A percentile compares a stretch with the other conserved stretches of the same genome.
Evolutionary conservation across 2,329 filamentous ascomycete genomes (phyloP).

Genomic region (Diaporthe velutina): DNA sequence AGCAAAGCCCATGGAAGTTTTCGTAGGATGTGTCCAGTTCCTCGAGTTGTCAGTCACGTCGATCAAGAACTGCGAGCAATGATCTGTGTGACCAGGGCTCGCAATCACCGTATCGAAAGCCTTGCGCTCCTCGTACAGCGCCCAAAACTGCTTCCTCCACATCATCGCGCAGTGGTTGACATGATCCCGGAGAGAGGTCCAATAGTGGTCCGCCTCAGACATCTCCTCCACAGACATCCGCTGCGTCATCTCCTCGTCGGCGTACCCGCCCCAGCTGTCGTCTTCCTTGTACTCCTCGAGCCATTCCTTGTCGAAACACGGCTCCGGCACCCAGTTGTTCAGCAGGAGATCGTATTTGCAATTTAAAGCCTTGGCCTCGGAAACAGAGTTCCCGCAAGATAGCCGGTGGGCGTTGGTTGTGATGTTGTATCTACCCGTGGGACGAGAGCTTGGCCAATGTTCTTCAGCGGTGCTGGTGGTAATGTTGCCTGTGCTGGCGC

Average conservation of each 20-base stretch:
- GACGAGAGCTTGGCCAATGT: not conserved
- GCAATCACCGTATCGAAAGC: slow-evolving; percentile 43
- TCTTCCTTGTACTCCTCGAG: slow-evolving; percentile 46
- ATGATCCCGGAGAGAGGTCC: slow-evolving; percentile 44
- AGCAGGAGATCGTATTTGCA: slow-evolving; percentile 46
- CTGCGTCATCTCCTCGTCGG: slow-evolving; percentile 44
- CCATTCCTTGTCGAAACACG: slow-evolving; percentile 41
- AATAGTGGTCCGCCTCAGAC: slow-evolving; percentile 43
- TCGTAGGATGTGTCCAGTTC: slow-evolving; percentile 40
- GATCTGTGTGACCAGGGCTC: slow-evolving; percentile 45
- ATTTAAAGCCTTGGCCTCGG: slow-evolving; percentile 39
- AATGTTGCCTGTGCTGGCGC: slow-evolving; percentile 10
- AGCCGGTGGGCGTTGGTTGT: slow-evolving; percentile 40
- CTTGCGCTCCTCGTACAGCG: slow-evolving; percentile 42
- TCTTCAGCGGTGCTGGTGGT: not conserved
- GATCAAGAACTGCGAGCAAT: slow-evolving; percentile 47
- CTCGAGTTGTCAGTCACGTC: slow-evolving; percentile 41
- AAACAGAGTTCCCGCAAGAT: slow-evolving; percentile 42
- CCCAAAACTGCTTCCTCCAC: slow-evolving; percentile 46
- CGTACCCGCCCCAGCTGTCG: slow-evolving; percentile 43
- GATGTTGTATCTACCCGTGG: slow-evolving; percentile 40
- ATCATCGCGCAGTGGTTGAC: slow-evolving; percentile 47
- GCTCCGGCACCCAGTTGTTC: slow-evolving; percentile 45
- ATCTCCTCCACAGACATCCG: slow-evolving; percentile 42
- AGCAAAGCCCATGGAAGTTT: slow-evolving; percentile 36